Percentiles rank a stretch among this genome's conserved stretches.
Evolutionary conservation across 257 asterid genomes (phyloP).

Genomic region (Solanum ahanhuiri): DNA sequence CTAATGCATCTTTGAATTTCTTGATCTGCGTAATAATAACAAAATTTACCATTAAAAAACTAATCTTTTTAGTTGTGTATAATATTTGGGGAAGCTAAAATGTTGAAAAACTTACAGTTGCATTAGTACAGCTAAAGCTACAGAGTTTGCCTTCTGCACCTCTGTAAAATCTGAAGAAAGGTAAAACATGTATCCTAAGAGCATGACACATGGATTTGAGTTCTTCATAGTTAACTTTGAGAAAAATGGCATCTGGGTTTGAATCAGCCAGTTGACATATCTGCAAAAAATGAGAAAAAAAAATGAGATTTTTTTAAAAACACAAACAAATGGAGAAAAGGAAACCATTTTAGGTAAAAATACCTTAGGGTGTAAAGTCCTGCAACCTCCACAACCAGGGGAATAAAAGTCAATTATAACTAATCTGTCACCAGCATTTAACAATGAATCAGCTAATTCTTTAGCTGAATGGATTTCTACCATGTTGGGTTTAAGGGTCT

Average conservation of each 20-base stretch:
- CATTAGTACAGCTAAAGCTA: conserved; percentile 93
- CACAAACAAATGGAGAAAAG: not conserved
- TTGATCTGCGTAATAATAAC: conserved; percentile 44
- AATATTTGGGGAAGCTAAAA: not conserved
- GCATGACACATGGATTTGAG: conserved; percentile 68
- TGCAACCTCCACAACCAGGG: conserved; percentile 98
- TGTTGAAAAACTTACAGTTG: conserved; percentile 49
- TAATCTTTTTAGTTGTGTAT: not conserved
- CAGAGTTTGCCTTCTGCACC: conserved; percentile 74
- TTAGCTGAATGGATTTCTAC: conserved; percentile 64
- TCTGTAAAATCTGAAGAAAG: conserved; percentile 80
- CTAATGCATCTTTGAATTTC: conserved; percentile 81
- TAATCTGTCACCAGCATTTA: conserved; percentile 71
- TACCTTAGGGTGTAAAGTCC: conserved; percentile 87
- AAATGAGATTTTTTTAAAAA: too few species aligned
- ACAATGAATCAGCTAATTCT: conserved; percentile 51
- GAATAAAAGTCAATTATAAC: conserved; percentile 78
- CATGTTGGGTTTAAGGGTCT: conserved; percentile 67
- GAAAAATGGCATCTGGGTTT: conserved; percentile 54
- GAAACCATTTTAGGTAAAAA: not conserved
- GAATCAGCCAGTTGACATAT: conserved; percentile 80
- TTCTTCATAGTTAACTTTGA: conserved; percentile 74
- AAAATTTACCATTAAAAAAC: not conserved
- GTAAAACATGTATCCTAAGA: conserved; percentile 71
- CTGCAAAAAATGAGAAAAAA: conserved; percentile 22